Percentiles rank a stretch among this genome's conserved stretches.
Conservation (phyloP, 192 early-diverging fungal species). For the Entomortierella lignicola region DNA sequence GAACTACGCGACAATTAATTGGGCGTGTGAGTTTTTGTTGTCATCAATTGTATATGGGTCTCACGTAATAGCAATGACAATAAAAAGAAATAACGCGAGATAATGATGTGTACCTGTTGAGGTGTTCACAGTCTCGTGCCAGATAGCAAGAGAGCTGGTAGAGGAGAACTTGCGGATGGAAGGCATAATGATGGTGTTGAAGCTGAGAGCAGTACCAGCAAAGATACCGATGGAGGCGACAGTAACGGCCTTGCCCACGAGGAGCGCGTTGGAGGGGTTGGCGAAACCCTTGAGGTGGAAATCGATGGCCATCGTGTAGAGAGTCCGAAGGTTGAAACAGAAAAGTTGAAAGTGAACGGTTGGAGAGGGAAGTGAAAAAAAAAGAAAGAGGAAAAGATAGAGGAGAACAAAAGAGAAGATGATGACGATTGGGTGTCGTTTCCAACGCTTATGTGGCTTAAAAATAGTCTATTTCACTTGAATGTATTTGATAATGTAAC, state of each 20-base stretch:
- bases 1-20: conserved; percentile 9
- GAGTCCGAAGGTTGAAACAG: not conserved
- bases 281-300: conserved; percentile 32
- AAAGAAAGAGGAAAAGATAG: conserved; percentile 4
- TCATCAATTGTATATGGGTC: not conserved
- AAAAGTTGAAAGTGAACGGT: not conserved
- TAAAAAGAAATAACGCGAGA: no score
- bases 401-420: not conserved
- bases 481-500: no score
- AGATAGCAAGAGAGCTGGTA: conserved; percentile 38
- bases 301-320: conserved; percentile 7
- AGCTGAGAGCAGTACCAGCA: conserved; percentile 38
- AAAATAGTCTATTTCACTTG: no score
- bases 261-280: conserved; percentile 28
- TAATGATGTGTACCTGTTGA: conserved; percentile 18
- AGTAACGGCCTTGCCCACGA: conserved; percentile 30
- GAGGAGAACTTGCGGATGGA: conserved; percentile 49
- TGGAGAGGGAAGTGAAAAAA: conserved; percentile 1
- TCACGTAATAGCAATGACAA: no score
- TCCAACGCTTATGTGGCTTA: no score
- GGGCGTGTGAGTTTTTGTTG: not conserved
- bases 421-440: not conserved
- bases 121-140: conserved; percentile 24
- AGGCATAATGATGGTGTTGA: conserved; percentile 33
- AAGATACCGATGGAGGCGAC: conserved; percentile 36